phyloP scores from a whole-genome alignment of 345 rosid genomes.

The Clausena lansium region DNA sequence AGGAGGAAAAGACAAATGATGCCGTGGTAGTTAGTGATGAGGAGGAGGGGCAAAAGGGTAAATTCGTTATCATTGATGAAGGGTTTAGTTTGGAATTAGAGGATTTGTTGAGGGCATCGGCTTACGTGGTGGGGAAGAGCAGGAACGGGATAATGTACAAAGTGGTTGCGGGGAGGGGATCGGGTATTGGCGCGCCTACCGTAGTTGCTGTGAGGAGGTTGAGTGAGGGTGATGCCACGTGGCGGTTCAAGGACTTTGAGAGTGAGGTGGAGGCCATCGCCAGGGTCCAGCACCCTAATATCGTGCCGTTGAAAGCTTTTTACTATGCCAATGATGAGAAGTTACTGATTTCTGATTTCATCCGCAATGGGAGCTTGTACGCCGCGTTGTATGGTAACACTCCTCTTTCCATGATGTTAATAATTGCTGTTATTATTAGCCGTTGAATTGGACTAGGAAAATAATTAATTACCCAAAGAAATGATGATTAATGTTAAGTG shows the following conservation, averaged over 20 bases:
- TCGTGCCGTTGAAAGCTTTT: conserved; percentile 75
- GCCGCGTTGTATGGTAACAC: conserved; percentile 76
- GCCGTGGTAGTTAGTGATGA: not conserved
- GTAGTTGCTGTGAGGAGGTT: conserved; percentile 83
- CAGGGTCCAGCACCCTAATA: conserved; percentile 76
- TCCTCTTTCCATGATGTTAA: not conserved
- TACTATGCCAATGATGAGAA: conserved; percentile 87
- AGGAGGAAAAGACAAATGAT: conserved; percentile 15
- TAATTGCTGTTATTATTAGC: not conserved
- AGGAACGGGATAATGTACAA: conserved; percentile 86
- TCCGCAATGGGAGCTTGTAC: conserved; percentile 75
- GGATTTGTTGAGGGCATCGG: conserved; percentile 91
- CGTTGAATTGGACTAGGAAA: not conserved
- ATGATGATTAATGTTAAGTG: not conserved
- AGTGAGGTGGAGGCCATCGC: conserved; percentile 71
- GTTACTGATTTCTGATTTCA: conserved; percentile 73
- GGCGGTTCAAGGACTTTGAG: conserved; percentile 84
- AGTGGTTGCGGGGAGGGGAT: conserved; percentile 67
- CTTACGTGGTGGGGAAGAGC: conserved; percentile 87
- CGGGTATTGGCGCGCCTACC: conserved; percentile 42
- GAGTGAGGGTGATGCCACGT: conserved; percentile 68
- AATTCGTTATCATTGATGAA: conserved; percentile 67
- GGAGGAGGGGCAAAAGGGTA: conserved; percentile 58
- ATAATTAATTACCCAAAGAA: not conserved
- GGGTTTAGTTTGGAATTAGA: conserved; percentile 80